Evolutionary conservation across 179 eudicot species (phyloP).

Genomic region (Beta lomatogona): DNA sequence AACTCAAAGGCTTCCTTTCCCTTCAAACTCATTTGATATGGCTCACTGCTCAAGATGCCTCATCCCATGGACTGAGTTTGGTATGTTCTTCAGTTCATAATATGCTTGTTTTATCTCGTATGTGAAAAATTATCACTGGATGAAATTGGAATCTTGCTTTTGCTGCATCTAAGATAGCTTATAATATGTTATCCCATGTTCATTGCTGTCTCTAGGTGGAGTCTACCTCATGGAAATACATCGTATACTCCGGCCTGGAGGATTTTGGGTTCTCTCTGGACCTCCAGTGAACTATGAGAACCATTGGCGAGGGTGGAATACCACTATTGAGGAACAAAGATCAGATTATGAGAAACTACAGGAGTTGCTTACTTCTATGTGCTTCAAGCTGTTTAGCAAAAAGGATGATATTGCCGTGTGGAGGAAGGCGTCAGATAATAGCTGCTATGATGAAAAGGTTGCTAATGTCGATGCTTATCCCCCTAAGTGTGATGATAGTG

Average conservation of each 20-base stretch:
- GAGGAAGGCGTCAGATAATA: constrained; percentile 66
- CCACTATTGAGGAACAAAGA: constrained; percentile 71
- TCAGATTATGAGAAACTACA: constrained; percentile 70
- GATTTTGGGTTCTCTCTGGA: constrained; percentile 98
- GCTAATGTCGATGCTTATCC: constrained; percentile 67
- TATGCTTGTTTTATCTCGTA: background rate
- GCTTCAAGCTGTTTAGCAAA: constrained; percentile 66
- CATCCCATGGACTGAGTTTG: constrained; percentile 98
- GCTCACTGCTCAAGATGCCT: constrained; percentile 99
- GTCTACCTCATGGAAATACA: constrained; percentile 86
- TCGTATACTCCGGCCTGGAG: constrained; percentile 91
- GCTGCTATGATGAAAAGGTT: constrained; percentile 62
- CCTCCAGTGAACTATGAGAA: constrained; percentile 86
- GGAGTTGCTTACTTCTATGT: constrained; percentile 64
- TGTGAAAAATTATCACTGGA: background rate
- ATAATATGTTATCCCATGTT: background rate
- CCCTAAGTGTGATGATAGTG: constrained; percentile 78
- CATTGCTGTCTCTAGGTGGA: constrained; percentile 56
- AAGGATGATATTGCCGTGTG: constrained; percentile 88
- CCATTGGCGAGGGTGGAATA: constrained; percentile 90
- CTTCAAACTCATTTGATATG: constrained; percentile 95
- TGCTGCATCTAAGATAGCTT: background rate
- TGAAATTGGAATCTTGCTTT: constrained; percentile 8
- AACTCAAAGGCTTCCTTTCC: constrained; percentile 93
- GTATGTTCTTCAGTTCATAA: constrained; percentile 38